Evolutionary conservation across 805 yeast species (phyloP).

Genomic region (Barnettozyma vustinii): DNA sequence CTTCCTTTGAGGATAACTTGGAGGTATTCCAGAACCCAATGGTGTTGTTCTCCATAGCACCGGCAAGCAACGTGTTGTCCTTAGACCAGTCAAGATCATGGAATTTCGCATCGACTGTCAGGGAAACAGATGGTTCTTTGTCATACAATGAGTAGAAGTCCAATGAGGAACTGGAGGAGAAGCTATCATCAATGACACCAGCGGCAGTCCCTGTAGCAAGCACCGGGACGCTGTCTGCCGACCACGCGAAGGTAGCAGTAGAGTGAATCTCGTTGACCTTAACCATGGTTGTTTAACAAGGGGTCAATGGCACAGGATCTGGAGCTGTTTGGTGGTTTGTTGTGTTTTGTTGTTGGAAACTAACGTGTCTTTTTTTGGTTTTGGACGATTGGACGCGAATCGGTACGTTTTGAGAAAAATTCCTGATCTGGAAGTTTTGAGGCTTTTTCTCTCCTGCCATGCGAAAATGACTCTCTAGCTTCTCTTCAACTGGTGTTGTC

Average conservation of each 20-base stretch:
- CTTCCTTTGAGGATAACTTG: slow-evolving; percentile 39
- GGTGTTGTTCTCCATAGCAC: slow-evolving; percentile 81
- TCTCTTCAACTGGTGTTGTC: too few relatives aligned
- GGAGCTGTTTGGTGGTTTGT: neutral
- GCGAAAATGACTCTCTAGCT: neutral
- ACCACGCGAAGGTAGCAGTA: slow-evolving; percentile 97
- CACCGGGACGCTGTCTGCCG: slow-evolving; percentile 64
- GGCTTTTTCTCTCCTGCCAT: neutral
- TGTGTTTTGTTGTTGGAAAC: slow-evolving; percentile 3
- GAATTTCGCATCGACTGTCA: slow-evolving; percentile 56
- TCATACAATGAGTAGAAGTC: slow-evolving; percentile 66
- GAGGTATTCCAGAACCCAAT: slow-evolving; percentile 73
- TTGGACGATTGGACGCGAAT: slow-evolving; percentile 4
- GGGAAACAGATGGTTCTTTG: slow-evolving; percentile 36
- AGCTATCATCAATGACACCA: slow-evolving; percentile 88
- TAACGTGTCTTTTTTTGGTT: slow-evolving; percentile 6
- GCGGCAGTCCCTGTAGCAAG: slow-evolving; percentile 93
- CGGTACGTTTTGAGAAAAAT: neutral
- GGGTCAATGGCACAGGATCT: slow-evolving; percentile 1
- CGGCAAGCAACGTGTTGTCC: slow-evolving; percentile 65
- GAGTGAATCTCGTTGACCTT: slow-evolving; percentile 77
- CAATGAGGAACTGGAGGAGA: slow-evolving; percentile 70
- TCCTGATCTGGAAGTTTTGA: neutral
- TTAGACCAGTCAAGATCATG: slow-evolving; percentile 82
- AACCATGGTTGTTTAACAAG: slow-evolving; percentile 42